A percentile compares a stretch with the other conserved stretches of the same genome.
Conservation (phyloP, 345 rosid species). For the Carallia pectinifolia region DNA sequence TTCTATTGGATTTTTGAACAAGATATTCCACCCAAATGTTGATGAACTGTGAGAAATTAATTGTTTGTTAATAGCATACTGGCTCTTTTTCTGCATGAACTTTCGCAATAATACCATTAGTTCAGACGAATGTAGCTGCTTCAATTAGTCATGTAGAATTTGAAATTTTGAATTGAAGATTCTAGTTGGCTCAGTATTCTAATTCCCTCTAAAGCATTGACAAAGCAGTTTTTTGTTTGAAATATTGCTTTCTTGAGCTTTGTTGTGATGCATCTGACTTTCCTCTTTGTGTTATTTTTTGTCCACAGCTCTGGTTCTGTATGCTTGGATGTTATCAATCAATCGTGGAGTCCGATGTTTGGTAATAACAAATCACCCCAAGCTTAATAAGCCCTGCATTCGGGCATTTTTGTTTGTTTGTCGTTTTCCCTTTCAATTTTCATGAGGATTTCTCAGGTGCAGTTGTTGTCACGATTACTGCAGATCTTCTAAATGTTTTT, state of each 20-base stretch:
- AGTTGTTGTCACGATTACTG: constrained; percentile 17
- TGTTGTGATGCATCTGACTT: neutral
- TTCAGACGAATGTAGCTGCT: neutral
- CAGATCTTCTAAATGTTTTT: constrained; percentile 71
- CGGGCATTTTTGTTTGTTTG: neutral
- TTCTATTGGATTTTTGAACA: constrained; percentile 66
- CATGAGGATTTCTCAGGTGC: neutral
- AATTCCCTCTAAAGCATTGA: too few species aligned
- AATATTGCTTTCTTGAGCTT: too few species aligned
- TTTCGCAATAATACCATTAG: neutral
- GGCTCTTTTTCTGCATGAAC: neutral
- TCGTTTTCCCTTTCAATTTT: neutral
- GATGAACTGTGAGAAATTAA: constrained; percentile 60
- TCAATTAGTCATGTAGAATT: neutral
- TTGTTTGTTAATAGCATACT: neutral
- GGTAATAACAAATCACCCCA: constrained; percentile 34
- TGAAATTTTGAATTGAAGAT: neutral
- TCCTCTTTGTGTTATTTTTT: constrained; percentile 7
- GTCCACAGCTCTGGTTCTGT: constrained; percentile 64
- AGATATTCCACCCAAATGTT: constrained; percentile 77
- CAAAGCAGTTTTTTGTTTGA: too few species aligned
- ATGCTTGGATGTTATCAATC: constrained; percentile 74
- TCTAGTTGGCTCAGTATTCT: neutral
- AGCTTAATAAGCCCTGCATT: neutral
- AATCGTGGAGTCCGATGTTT: constrained; percentile 84